Evolutionary conservation across 2,329 filamentous ascomycete species (phyloP).

Genomic region (Diaporthe helianthi): DNA sequence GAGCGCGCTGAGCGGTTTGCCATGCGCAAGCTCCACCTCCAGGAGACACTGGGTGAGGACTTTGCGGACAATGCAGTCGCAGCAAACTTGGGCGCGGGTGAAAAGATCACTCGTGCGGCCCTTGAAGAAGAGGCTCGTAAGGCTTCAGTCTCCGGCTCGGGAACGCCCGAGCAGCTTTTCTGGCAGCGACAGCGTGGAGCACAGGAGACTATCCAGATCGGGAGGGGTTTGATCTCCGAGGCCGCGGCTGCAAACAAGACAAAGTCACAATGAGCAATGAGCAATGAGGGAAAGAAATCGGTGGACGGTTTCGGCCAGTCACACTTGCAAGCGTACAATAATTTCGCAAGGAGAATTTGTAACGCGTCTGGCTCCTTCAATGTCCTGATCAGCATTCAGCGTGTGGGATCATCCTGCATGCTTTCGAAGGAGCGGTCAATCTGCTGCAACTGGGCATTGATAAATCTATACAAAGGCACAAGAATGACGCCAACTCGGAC

Average conservation of each 20-base stretch:
- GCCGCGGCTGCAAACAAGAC: constrained; percentile 36
- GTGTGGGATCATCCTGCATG: not conserved
- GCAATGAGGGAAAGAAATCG: not conserved
- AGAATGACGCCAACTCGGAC: not conserved
- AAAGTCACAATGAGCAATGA: constrained; percentile 28
- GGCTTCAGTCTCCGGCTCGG: constrained; percentile 56
- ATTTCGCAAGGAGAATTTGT: not conserved
- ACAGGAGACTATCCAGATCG: constrained; percentile 64
- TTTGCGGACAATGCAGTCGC: constrained; percentile 56
- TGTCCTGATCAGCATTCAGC: not conserved
- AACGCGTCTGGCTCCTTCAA: not conserved
- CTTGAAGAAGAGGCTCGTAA: constrained; percentile 69
- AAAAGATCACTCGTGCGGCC: constrained; percentile 69
- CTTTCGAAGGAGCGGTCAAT: not conserved
- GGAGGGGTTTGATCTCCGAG: constrained; percentile 61
- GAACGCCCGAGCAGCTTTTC: constrained; percentile 62
- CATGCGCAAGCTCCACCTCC: constrained; percentile 79
- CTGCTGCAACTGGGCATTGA: not conserved
- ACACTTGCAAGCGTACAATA: not conserved
- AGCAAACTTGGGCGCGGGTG: constrained; percentile 57
- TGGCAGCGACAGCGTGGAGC: constrained; percentile 68
- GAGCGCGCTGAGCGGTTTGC: constrained; percentile 82
- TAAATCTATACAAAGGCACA: not conserved
- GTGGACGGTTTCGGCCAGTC: not conserved
- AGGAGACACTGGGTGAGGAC: constrained; percentile 71